phyloP scores from a whole-genome alignment of 495 filamentous ascomycete genomes.

The Penicillium crystallinum region DNA sequence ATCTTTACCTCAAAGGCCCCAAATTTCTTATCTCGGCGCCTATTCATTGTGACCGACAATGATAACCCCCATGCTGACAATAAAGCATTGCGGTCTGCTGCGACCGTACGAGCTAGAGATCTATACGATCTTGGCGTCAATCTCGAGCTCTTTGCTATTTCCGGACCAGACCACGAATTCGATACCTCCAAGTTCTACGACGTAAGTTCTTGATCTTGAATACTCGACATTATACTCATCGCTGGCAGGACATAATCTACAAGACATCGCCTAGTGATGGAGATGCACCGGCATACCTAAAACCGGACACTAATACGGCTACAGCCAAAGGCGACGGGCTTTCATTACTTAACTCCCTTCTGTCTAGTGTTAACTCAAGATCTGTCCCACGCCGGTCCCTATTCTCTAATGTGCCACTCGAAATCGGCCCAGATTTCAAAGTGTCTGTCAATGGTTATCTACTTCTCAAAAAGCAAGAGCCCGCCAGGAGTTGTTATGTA shows the following conservation, averaged over 20 bases:
- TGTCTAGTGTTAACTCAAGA: slow-evolving; percentile 88
- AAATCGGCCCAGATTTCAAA: slow-evolving; percentile 76
- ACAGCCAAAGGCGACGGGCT: slow-evolving; percentile 64
- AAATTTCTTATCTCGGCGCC: slow-evolving; percentile 83
- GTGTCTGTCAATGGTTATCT: slow-evolving; percentile 94
- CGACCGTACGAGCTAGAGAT: slow-evolving; percentile 86
- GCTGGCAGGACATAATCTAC: slow-evolving; percentile 72
- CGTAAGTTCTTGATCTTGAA: slow-evolving; percentile 40
- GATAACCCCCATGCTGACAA: slow-evolving; percentile 77
- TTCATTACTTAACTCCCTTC: slow-evolving; percentile 70
- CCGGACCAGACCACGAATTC: slow-evolving; percentile 66
- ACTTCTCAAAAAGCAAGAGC: slow-evolving; percentile 74
- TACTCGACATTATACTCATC: background rate
- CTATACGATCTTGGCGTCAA: slow-evolving; percentile 89
- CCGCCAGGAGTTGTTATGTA: slow-evolving; percentile 75
- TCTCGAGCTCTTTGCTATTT: slow-evolving; percentile 93
- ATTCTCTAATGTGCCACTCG: slow-evolving; percentile 78
- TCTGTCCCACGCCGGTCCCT: slow-evolving; percentile 80
- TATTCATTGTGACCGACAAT: slow-evolving; percentile 95
- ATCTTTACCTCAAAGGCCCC: slow-evolving; percentile 93
- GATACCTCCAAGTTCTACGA: slow-evolving; percentile 89
- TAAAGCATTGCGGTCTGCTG: slow-evolving; percentile 64
- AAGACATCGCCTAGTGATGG: slow-evolving; percentile 55
- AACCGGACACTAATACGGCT: slow-evolving; percentile 44
- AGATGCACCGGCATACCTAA: slow-evolving; percentile 55